Evolutionary conservation across 208 protist genomes (phyloP), one percentile per base, ranked within the genome.

Genomic region (Herpetomonas samuelpessoai): DNA sequence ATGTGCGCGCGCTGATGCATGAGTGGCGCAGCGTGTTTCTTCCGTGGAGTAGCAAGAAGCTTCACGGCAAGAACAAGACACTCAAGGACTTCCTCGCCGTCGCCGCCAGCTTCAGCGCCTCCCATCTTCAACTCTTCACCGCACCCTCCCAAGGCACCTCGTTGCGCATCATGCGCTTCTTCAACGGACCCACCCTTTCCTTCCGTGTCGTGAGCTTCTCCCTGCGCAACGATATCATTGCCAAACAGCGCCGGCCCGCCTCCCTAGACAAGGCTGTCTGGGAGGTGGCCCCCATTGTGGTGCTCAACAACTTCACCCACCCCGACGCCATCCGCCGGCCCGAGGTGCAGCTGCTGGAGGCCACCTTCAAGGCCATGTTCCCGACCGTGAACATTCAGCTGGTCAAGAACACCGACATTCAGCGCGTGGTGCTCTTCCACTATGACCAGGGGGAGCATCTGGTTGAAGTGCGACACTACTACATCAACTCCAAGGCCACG

Each of bases 241-340:
- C 86, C 12, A 68, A 76, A 51, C 86, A 93, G 68, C 88, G 87
- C 10, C 82, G 86, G 0, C 79, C 81, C n/a, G 68, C 68, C 3
- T 57, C 74, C 39, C 48, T 94, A 12, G 69, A 76, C 51, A 62
- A 74, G 7, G 63, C 78, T 4, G 78, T 88, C 41, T 97, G 83
- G 82, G 76, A 92, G 2, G 78, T 86, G n/a, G 78, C 92, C 9
- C 92, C 92, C 19, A 83, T 97, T 48, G 87, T 95, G 9, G 84
- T 95, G 49, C 74, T 97, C n/a, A 97, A 95, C 68, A 93, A 97
- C 76, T 97, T 97, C 63, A 83, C 78, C 1, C 81, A 91, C 59
- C 83, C 87, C 2, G 81, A 91, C 49, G 74, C 82, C 1, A 57
- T 65, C 14, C 52, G 45, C 14, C 77, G 83, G 6, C 76, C 85